Evolutionary conservation across 805 yeast genomes (phyloP).

Genomic region (Jamesozyma gamospora): DNA sequence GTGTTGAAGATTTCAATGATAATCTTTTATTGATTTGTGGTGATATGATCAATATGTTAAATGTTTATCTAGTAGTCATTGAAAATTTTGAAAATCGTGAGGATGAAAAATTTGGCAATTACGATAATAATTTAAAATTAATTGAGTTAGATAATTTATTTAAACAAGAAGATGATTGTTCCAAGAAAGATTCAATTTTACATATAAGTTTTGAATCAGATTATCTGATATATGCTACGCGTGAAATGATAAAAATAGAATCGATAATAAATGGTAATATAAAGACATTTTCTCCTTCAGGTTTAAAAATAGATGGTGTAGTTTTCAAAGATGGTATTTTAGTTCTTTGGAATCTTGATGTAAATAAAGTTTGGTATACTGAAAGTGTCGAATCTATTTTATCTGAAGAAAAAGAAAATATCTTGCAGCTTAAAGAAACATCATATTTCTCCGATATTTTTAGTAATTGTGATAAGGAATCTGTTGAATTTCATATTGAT

Average conservation of each 20-base stretch:
- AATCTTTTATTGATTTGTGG: constrained; percentile 1
- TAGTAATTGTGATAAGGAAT: background rate
- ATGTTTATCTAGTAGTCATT: constrained; percentile 8
- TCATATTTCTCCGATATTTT: background rate
- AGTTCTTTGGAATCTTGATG: constrained; percentile 1
- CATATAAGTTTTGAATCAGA: background rate
- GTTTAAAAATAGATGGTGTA: constrained; percentile 1
- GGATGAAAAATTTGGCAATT: background rate
- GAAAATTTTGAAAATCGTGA: constrained; percentile 3
- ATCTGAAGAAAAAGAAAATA: background rate
- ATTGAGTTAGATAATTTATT: constrained; percentile 16
- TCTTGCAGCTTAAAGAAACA: background rate
- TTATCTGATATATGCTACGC: constrained; percentile 1
- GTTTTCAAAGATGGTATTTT: background rate
- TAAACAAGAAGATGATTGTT: background rate
- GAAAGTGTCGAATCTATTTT: background rate
- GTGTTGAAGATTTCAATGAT: background rate
- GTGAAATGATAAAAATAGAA: background rate
- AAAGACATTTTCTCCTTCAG: background rate
- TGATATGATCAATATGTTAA: background rate
- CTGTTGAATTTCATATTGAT: background rate
- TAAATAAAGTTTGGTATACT: constrained; percentile 1
- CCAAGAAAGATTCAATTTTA: background rate
- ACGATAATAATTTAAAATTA: constrained; percentile 1
- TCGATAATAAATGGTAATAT: background rate